Evolutionary conservation across 1,139 yeast genomes (phyloP), one percentile per base, ranked within the genome.

Genomic region (Entelexis paramagnoliae): DNA sequence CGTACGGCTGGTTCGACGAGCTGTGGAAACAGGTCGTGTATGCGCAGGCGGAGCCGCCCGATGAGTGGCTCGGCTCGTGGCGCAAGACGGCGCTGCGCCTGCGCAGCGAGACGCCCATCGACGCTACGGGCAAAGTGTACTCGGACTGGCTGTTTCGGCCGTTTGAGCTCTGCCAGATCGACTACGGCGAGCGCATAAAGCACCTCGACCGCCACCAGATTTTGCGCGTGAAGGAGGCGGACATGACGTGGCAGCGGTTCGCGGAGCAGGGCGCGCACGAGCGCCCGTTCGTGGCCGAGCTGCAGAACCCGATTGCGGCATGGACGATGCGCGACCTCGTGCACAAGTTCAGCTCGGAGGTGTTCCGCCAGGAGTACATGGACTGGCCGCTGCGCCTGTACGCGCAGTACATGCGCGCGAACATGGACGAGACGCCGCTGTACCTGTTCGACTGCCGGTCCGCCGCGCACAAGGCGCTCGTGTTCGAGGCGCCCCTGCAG

Each of bases 381-480:
- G 78, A 79, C 57, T 87, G 96, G 96, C 74, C 81, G 13, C 70
- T 88, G 22, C 59, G 69, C 0, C 70, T 78, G 22, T 88, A 86
- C 62, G 66, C 76, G 1, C 73, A 78, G 51, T 88, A 88, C 64
- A 75, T 82, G 63, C 63, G 68, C 10, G 58, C 68, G 22, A 88
- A 87, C 64, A 62, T 63, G 28, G 96, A 88, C 66, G 96, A 88
- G 64, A 79, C 80, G 30, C 96, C 96, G 4, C 69, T 88, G 30
- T 88, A 88, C 63, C 68, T 88, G 33, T 88, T 88, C 67, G 96
- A 88, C 64, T 85, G 95, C 65, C 72, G 76, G 56, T 76, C 84
- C 41, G 65, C 64, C 5, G 88, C 91, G 11, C 82, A 83, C 78
- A 66, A 70, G 49, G 69, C 73, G 20, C 67, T 85, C 46, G 82